Percentiles rank a stretch among this genome's conserved stretches.
Conservation (phyloP, 1,284 basidiomycete genomes). For the Marasmius fiardii region DNA sequence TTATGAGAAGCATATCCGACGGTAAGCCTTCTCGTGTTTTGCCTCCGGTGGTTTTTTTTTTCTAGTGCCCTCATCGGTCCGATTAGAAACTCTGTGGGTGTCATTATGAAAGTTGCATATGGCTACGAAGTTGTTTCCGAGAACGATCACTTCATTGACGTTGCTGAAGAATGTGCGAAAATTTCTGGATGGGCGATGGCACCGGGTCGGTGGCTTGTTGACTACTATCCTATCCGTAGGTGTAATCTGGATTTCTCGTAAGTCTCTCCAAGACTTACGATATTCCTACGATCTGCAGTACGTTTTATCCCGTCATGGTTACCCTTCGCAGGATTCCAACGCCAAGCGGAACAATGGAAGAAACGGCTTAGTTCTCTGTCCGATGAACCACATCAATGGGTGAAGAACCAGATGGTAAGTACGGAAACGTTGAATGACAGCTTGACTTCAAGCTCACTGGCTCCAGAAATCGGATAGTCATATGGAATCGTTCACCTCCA, state of each 20-base stretch:
- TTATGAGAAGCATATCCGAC: slow-evolving; percentile 32
- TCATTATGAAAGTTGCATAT: slow-evolving; percentile 43
- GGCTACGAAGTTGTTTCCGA: slow-evolving; percentile 33
- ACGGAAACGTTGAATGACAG: not conserved
- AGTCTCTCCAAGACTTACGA: not conserved
- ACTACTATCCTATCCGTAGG: slow-evolving; percentile 38
- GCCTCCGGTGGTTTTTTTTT: not conserved
- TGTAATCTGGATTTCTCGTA: slow-evolving; percentile 3
- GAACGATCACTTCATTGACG: slow-evolving; percentile 37
- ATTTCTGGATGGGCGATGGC: slow-evolving; percentile 37
- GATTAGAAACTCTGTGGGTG: slow-evolving; percentile 33
- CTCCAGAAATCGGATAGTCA: slow-evolving; percentile 24
- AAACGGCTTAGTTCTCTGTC: slow-evolving; percentile 29
- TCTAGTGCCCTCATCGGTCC: not conserved
- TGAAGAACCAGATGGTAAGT: slow-evolving; percentile 38
- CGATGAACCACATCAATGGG: slow-evolving; percentile 36
- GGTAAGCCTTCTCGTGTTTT: slow-evolving; percentile 20
- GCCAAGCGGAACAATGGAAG: slow-evolving; percentile 33
- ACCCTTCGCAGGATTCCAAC: slow-evolving; percentile 35
- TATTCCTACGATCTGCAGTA: slow-evolving; percentile 21
- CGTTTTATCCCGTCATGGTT: slow-evolving; percentile 37
- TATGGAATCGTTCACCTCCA: slow-evolving; percentile 35
- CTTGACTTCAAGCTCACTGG: not conserved
- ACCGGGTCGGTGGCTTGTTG: slow-evolving; percentile 43
- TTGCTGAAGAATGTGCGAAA: slow-evolving; percentile 36